Conservation (phyloP, 2,329 filamentous ascomycete species). For the Cordyceps militaris region DNA sequence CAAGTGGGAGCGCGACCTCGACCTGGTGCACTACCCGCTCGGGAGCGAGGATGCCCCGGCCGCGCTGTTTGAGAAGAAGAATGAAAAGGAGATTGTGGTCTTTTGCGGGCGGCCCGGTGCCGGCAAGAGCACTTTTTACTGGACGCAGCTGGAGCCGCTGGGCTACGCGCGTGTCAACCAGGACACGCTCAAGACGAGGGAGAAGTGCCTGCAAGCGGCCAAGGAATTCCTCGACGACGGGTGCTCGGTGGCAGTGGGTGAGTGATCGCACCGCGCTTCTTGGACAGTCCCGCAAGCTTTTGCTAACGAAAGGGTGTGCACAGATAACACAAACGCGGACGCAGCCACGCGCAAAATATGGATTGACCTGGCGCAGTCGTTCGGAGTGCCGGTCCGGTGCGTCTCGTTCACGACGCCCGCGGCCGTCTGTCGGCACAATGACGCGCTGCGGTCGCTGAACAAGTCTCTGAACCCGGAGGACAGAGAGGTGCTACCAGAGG, state of each 20-base stretch:
- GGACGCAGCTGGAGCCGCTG: slow-evolving; percentile 66
- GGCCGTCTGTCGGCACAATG: slow-evolving; percentile 75
- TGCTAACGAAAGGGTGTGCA: slow-evolving; percentile 27
- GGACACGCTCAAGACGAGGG: slow-evolving; percentile 70
- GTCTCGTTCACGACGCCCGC: slow-evolving; percentile 72
- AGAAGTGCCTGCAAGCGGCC: slow-evolving; percentile 67
- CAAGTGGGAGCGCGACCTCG: slow-evolving; percentile 63
- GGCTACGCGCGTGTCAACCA: slow-evolving; percentile 86
- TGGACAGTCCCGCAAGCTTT: background rate
- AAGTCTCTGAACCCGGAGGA: slow-evolving; percentile 74
- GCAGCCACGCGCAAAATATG: slow-evolving; percentile 69
- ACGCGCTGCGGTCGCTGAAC: slow-evolving; percentile 69
- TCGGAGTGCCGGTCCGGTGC: slow-evolving; percentile 71
- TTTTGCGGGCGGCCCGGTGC: slow-evolving; percentile 85
- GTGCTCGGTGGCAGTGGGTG: slow-evolving; percentile 70
- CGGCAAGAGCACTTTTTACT: slow-evolving; percentile 89
- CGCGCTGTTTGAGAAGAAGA: slow-evolving; percentile 51
- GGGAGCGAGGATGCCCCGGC: slow-evolving; percentile 19
- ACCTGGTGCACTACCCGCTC: slow-evolving; percentile 54
- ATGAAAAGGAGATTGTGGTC: slow-evolving; percentile 67
- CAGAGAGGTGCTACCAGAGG: slow-evolving; percentile 62
- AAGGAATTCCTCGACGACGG: slow-evolving; percentile 56
- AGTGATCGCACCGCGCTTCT: slow-evolving; percentile 24
- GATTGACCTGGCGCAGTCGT: slow-evolving; percentile 64
- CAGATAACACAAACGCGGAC: slow-evolving; percentile 96